phyloP scores from a whole-genome alignment of 225 moss, liverwort and hornwort species.

The Pleurozium schreberi region DNA sequence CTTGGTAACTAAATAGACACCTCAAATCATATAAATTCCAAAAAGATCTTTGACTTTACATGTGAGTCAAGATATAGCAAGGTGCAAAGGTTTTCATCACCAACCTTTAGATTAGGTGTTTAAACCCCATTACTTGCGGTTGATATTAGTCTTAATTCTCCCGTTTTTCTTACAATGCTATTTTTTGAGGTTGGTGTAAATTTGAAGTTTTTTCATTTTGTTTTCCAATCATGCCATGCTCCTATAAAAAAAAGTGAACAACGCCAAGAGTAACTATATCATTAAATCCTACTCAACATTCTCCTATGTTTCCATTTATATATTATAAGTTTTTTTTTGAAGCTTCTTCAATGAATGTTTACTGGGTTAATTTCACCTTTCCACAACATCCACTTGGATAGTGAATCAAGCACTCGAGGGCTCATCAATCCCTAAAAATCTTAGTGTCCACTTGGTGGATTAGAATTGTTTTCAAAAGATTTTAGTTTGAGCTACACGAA shows the following conservation, averaged over 20 bases:
- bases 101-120: no score
- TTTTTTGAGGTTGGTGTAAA: background rate
- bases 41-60: background rate
- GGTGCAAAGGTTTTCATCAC: no score
- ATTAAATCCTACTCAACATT: rapidly evolving
- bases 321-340: background rate
- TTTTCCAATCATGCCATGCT: background rate
- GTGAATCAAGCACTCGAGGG: background rate
- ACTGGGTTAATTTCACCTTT: background rate
- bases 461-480: background rate
- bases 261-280: background rate
- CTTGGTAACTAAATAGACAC: background rate
- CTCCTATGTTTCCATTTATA: background rate
- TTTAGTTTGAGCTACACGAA: background rate
- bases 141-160: background rate
- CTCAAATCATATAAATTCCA: background rate
- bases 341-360: background rate
- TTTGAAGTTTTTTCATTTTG: background rate
- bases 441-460: rapidly evolving
- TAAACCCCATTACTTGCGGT: no score
- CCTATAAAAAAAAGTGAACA: background rate
- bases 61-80: no score
- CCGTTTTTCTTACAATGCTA: background rate
- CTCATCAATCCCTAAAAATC: background rate
- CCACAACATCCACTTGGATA: background rate